Percentiles rank a stretch among this genome's conserved stretches.
Conservation (phyloP, 768 basidiomycete species). For the Lanmaoa rubissima region DNA sequence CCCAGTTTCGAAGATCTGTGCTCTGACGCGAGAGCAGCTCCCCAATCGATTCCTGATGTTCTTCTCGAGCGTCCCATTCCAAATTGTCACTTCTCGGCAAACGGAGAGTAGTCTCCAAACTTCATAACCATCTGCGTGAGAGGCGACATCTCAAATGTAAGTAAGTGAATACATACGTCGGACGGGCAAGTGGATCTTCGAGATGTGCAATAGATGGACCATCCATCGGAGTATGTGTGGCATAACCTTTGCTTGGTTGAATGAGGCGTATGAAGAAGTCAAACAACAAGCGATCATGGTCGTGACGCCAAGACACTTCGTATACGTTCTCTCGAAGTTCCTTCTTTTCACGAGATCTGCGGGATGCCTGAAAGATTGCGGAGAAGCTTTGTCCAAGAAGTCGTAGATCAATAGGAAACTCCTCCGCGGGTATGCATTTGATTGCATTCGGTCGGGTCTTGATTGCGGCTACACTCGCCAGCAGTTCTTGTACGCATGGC, state of each 20-base stretch:
- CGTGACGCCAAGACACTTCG: too few relatives aligned
- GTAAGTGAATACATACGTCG: slow-evolving; percentile 1
- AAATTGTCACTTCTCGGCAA: background rate
- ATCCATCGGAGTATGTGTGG: too few relatives aligned
- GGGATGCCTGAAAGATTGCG: too few relatives aligned
- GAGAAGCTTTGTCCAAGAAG: too few relatives aligned
- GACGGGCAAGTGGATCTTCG: slow-evolving; percentile 1
- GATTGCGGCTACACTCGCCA: background rate
- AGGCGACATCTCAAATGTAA: background rate
- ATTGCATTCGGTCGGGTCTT: background rate
- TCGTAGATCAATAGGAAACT: too few relatives aligned
- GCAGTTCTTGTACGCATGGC: slow-evolving; percentile 3
- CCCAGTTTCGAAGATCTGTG: background rate
- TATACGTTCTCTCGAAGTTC: too few relatives aligned
- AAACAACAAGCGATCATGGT: too few relatives aligned
- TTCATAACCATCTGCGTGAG: background rate
- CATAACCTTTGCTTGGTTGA: too few relatives aligned
- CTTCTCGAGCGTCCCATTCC: background rate
- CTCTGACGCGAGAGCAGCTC: background rate
- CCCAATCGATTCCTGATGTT: background rate
- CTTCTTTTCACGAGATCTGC: too few relatives aligned
- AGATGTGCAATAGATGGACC: background rate
- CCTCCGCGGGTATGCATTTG: too few relatives aligned
- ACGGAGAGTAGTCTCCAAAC: slow-evolving; percentile 1
- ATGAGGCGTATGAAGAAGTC: too few relatives aligned